Conservation (phyloP, 352 stramenopile species). For the Pythium myriotylum region DNA sequence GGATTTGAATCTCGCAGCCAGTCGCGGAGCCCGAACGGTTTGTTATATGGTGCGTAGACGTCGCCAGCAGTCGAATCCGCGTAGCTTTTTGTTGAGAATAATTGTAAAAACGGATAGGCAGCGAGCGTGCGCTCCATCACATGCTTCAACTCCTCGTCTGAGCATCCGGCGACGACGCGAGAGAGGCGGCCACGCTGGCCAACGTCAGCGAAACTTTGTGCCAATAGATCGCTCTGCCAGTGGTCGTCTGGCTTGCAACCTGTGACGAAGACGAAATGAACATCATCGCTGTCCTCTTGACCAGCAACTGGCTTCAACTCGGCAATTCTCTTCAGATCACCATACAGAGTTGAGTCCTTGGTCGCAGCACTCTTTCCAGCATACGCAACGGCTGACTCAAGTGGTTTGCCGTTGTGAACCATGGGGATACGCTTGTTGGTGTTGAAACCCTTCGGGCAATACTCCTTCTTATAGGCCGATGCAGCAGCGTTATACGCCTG, state of each 20-base stretch:
- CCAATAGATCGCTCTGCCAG: conserved; percentile 77
- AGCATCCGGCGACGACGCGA: conserved; percentile 71
- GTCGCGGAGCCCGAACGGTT: conserved; percentile 70
- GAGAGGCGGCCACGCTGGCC: conserved; percentile 64
- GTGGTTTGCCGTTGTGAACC: conserved; percentile 43
- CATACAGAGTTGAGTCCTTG: conserved; percentile 20
- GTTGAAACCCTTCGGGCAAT: conserved; percentile 74
- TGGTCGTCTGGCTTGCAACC: conserved; percentile 63
- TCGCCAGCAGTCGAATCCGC: conserved; percentile 32
- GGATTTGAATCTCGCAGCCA: conserved; percentile 72
- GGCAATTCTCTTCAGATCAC: conserved; percentile 7
- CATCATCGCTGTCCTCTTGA: conserved; percentile 50
- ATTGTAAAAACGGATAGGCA: conserved; percentile 41
- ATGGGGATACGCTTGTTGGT: conserved; percentile 68
- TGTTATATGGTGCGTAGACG: conserved; percentile 65
- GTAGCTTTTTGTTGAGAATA: conserved; percentile 67
- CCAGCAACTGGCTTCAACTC: conserved; percentile 19
- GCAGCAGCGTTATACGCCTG: conserved; percentile 76
- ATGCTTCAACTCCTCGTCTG: conserved; percentile 39
- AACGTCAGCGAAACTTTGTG: conserved; percentile 62
- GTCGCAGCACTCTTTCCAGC: conserved; percentile 27
- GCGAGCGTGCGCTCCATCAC: conserved; percentile 35
- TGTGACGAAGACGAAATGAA: conserved; percentile 81
- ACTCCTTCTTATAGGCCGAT: conserved; percentile 46
- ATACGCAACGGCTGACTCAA: conserved; percentile 53